Evolutionary conservation across 805 yeast species (phyloP), one percentile per base, ranked within the genome.

Genomic region (Saccharomycopsis olivae): DNA sequence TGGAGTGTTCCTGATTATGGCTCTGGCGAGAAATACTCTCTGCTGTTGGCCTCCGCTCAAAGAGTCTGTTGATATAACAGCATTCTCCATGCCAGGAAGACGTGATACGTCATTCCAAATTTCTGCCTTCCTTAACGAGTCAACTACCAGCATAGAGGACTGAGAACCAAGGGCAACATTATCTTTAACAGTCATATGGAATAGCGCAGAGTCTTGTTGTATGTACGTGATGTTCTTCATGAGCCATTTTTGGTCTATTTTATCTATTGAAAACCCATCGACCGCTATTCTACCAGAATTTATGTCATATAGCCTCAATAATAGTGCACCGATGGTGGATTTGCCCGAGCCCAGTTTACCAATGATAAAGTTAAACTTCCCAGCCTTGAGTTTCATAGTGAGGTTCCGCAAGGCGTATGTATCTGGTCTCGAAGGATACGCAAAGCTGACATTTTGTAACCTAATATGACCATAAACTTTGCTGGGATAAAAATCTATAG

Each of bases 281-380:
- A 88, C 56, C 2, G 53, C 53, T 1, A 92, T 69, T 1, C 51
- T 41, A 0, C 98, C 98, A 0, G 54, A 41, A 3, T 57, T 48
- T 0, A 65, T 59, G 0, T 55, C 46, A 50, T 88, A 86, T 18
- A 84, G 67, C 20, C 70, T 70, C 40, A 81, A 54, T 1, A 92
- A 50, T 2, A 92, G 55, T 28, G 69, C 69, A 0, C 80, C 71
- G 2, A 92, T 46, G 0, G 97, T 81, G 0, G 97, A 89, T 56
- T 92, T 92, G 0, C 98, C 98, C 0, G 88, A 78, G 0, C 99
- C 99, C 0, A 96, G 87, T 45, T 69, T 66, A 1, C 99, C 99
- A 31, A 92, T 71, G 3, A 92, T 58, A 50, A 73, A 89, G 1
- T 78, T 73, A 5, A 71, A 53, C 24, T 59, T 48, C 1, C 70